These are phyloP conservation scores for Bondarzewia mesenterica DNA, from an alignment of 1,284 basidiomycete genomes.

Conservation along the genomic window DNA sequence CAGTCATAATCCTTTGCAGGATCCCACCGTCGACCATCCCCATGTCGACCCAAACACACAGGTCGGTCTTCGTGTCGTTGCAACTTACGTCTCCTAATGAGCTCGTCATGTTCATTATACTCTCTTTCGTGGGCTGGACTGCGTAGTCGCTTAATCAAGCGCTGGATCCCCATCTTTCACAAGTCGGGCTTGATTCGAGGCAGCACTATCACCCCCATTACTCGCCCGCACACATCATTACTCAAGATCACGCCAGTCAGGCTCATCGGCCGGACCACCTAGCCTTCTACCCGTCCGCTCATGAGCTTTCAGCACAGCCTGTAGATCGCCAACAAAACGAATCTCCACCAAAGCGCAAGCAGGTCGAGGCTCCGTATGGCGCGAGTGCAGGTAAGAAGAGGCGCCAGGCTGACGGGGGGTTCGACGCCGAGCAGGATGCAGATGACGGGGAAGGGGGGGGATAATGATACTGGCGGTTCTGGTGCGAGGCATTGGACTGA, in stretches of 20 bases:
- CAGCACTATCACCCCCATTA: constrained; percentile 15
- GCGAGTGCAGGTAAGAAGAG: constrained; percentile 10
- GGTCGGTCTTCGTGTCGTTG: constrained; percentile 7
- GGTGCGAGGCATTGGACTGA: constrained; percentile 78
- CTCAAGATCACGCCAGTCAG: constrained; percentile 11
- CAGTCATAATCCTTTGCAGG: constrained; percentile 12
- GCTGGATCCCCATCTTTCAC: constrained; percentile 14
- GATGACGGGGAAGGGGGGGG: constrained; percentile 10
- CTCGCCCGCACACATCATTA: constrained; percentile 10
- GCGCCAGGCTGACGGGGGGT: constrained; percentile 7
- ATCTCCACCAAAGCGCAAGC: constrained; percentile 13
- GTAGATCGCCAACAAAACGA: constrained; percentile 10
- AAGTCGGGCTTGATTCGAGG: constrained; percentile 13
- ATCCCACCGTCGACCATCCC: constrained; percentile 13
- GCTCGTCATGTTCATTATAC: constrained; percentile 4
- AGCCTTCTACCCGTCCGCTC: constrained; percentile 9
- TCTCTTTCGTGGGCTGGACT: neutral
- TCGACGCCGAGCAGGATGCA: constrained; percentile 11
- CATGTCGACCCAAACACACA: constrained; percentile 14
- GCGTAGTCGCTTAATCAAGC: constrained; percentile 14
- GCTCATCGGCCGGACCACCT: constrained; percentile 13
- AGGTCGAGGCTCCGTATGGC: constrained; percentile 10
- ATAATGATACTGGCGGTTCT: constrained; percentile 9
- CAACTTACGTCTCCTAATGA: constrained; percentile 1
- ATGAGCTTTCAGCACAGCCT: constrained; percentile 11